These are phyloP conservation scores for Phytophthora podocarpi DNA, from an alignment of 352 stramenopile genomes.

Conservation along the genomic window DNA sequence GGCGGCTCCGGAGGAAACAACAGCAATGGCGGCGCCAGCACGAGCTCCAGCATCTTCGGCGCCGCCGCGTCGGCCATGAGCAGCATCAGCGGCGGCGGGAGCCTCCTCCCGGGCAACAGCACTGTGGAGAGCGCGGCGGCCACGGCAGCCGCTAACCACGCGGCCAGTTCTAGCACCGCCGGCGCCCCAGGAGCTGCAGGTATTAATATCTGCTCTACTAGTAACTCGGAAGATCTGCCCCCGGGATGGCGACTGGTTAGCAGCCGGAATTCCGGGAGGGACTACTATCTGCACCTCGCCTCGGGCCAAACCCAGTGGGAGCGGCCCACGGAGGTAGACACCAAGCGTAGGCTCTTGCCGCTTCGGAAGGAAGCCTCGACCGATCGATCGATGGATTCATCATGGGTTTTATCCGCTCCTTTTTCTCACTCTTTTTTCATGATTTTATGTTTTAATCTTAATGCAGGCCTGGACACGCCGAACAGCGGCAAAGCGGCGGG, in stretches of 20 bases:
- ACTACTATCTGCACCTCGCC: constrained; percentile 78
- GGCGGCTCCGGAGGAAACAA: constrained; percentile 42
- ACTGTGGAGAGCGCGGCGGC: constrained; percentile 47
- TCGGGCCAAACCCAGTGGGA: constrained; percentile 76
- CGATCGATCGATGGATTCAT: too few relatives aligned
- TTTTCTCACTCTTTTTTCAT: constrained; percentile 1
- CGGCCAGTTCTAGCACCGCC: constrained; percentile 18
- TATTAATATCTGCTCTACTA: constrained; percentile 27
- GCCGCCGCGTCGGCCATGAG: constrained; percentile 51
- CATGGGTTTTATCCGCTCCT: background rate
- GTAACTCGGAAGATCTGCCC: constrained; percentile 43
- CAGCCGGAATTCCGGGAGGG: constrained; percentile 65
- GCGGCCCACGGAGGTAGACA: constrained; percentile 63
- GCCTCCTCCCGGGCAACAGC: constrained; percentile 48
- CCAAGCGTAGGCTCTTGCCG: constrained; percentile 48
- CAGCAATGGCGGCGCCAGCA: constrained; percentile 39
- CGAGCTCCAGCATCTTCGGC: constrained; percentile 74
- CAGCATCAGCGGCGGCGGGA: constrained; percentile 51
- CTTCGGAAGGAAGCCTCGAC: background rate
- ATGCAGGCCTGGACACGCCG: constrained; percentile 36
- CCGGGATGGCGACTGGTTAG: constrained; percentile 71
- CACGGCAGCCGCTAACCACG: constrained; percentile 41
- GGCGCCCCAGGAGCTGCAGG: constrained; percentile 31
- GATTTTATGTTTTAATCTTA: background rate
- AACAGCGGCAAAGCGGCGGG: constrained; percentile 43